Base-by-base conservation (phyloP, 2,329 filamentous ascomycete species). In the Apiospora saccharicola region DNA sequence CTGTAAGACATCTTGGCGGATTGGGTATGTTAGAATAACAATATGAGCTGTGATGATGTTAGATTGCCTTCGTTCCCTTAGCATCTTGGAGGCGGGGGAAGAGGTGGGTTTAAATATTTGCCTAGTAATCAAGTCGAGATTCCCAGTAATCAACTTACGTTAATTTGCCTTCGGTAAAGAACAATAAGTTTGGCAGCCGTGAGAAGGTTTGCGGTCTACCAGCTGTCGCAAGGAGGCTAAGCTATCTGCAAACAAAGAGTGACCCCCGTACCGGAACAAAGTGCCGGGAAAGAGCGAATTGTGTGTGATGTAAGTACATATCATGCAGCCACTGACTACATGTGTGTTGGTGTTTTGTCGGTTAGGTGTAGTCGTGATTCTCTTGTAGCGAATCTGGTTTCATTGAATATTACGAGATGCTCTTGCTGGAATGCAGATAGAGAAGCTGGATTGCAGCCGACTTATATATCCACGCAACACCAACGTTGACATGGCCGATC, bases 1-100 rank as follows among this genome's bases (percentile, higher is more conserved):
- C 87, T 89, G 83, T 92, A 94, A 76, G 88, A 88, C 86, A 89
- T 89, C 69, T 73, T 84, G 82, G 75, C 75, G 77, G 67, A 64
- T 41, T 41, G 57, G 22, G 34, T 37, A 24, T 24, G 13, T 34
- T 64, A 37, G 30, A 13, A 10, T 13, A 6, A n/a, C 4, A 64
- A 22, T 61, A 30, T 12, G 34, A 30, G 19, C 53, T 61, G 30
- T 12, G 53, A 4, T 34, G 16, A 16, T 61, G 53, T 61, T 34
- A 61, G 53, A 61, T 13, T 19, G 4, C 12, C 4, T 37, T 61
- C 30, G 16, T 37, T 12, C 4, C 10, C 7, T 3, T 37, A 16
- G 53, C 7, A 4, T 34, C 2, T 6, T 37, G 30, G 53, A 16
- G 16, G 30, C 8, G 30, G 10, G 57, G 53, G 30, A 19, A 13